Evolutionary conservation across 148 eudicot genomes (phyloP).

Genomic region (Rhododendron molle): DNA sequence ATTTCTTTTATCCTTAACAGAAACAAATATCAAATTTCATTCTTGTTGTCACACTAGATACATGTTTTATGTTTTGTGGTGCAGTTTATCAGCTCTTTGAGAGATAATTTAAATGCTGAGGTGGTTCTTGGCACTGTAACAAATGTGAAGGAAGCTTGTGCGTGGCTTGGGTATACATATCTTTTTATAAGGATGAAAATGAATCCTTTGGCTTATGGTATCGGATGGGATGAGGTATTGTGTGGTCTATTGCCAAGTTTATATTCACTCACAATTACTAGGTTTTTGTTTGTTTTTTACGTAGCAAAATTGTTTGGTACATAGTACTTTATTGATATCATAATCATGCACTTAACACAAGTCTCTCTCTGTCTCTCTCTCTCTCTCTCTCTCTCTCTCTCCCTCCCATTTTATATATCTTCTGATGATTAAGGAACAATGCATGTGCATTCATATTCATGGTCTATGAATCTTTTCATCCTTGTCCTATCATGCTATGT

Average conservation of each 20-base stretch:
- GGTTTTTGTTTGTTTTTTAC: neutral
- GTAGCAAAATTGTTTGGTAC: neutral
- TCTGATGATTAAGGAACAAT: neutral
- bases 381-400: neutral
- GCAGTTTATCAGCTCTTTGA: constrained; percentile 95
- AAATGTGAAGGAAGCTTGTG: constrained; percentile 99
- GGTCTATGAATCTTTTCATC: neutral
- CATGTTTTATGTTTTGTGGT: constrained; percentile 11
- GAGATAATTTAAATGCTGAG: constrained; percentile 99
- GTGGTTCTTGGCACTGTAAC: constrained; percentile 97
- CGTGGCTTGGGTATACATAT: constrained; percentile 99
- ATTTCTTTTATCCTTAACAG: neutral
- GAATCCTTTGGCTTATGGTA: constrained; percentile 98
- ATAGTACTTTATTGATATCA: neutral
- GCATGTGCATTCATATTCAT: neutral
- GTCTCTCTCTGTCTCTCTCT: neutral
- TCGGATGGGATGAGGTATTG: constrained; percentile 98
- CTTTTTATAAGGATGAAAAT: constrained; percentile 96
- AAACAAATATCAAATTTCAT: too few species aligned
- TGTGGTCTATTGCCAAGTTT: neutral
- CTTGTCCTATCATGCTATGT: neutral
- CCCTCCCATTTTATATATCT: neutral
- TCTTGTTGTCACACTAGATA: neutral
- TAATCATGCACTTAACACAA: neutral
- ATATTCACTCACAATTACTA: neutral